Base-by-base conservation (phyloP, 331 rosid genomes). In the Malus hybrid region DNA sequence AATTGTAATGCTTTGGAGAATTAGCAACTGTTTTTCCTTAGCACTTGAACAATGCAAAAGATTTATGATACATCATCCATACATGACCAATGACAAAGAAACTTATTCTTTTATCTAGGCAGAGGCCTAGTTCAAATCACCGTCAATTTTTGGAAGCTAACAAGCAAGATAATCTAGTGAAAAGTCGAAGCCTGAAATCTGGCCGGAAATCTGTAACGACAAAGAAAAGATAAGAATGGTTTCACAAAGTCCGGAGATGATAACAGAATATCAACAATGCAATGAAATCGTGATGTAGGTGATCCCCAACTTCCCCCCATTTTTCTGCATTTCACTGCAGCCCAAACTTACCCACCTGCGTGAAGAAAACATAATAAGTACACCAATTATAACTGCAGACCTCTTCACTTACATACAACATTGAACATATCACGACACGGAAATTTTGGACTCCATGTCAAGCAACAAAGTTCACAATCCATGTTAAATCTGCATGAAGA, bases 271-370 rank as follows among this genome's bases (percentile, higher is more conserved):
- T 36, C 11, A 36, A 36, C 44, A 36, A 36, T 36, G 44, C 77
- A 88, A 88, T 78, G 80, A 70, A 76, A 78, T 79, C 42, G 70
- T 50, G 57, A 57, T 75, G 69, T 11, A 36, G 30, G 69, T 33
- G 72, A 70, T 70, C 76, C 80, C 85, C 86, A 78, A 71, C 81
- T 39, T 46, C 68, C 53, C 61, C 80, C 75, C 70, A 71, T 50
- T 76, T 76, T 75, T 63, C 32, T 62, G 79, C 77, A 75, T 57
- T 75, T 73, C 79, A 34, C 83, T 74, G 80, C 83, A 29, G 66
- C 39, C 57, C 42, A 60, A 50, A 55, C 58, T 77, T 72, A 71
- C 64, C 70, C 81, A 77, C 91, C 89, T 84, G 90, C 82, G 66
- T 29, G 50, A 71, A 8, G 42, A 26, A 85, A 61, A 19, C 61